Evolutionary conservation across 2,329 filamentous ascomycete species (phyloP), one percentile per base, ranked within the genome.

Genomic region (Fusarium devonianum): DNA sequence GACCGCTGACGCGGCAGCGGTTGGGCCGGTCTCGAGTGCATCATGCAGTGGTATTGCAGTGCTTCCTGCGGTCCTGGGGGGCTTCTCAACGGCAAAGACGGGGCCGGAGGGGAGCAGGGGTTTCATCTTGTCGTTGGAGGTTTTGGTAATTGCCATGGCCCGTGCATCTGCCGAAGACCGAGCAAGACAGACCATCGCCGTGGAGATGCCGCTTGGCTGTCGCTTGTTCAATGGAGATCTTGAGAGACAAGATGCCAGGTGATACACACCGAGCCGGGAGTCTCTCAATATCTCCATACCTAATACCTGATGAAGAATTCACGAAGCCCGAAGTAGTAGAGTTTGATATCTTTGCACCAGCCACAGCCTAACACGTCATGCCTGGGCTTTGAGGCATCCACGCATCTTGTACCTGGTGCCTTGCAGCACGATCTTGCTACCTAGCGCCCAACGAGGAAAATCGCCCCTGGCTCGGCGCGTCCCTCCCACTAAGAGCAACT

Each of bases 321-420:
- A 25, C 7, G 13, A 22, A 12, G 21, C 12, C 11, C 23, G 11
- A 12, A 26, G 23, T 4, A 26, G 13, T n/a, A 25, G 41, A 39
- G 38, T 46, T 14, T 56, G 30, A 50, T 26, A 59, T 59, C 39
- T 17, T 28, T 21, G 32, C 22, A 29, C 48, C n/a, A 41, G 22
- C 16, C 22, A 23, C 47, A 26, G 3, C 23, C 18, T 36, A n/a
- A 49, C 32, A 32, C 23, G 38, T 16, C 21, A 38, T 58, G 19
- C 53, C 43, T 57, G 10, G 30, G 30, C 14, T 41, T 25, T 39
- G 22, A 56, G 30, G 49, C 39, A 42, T 34, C 29, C 11, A 7
- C 33, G 43, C 52, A 58, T 57, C 53, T 46, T 39, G 56, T 59
- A 38, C 52, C 56, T 54, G 48, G 56, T 60, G 48, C 56, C 56